Evolutionary conservation across 257 asterid genomes (phyloP).

Genomic region (Nicotiana knightiana): DNA sequence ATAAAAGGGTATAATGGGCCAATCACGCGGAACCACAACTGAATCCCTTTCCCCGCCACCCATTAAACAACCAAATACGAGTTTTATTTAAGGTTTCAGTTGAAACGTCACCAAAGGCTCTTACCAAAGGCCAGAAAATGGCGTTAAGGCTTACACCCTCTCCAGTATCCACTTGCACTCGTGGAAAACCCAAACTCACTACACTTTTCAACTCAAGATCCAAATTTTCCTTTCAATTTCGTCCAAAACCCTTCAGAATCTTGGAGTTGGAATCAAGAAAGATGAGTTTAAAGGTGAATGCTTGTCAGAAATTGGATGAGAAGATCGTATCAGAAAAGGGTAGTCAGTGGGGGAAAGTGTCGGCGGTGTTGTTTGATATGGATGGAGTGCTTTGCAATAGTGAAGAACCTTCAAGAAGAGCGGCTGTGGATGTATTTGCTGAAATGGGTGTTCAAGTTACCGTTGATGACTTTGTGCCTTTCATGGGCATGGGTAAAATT

Average conservation of each 20-base stretch:
- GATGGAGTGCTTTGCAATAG: slow-evolving; percentile 96
- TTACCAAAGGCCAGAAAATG: slow-evolving; percentile 23
- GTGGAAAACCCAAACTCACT: slow-evolving; percentile 32
- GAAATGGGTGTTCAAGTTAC: slow-evolving; percentile 92
- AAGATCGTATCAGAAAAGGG: slow-evolving; percentile 35
- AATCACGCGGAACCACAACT: neutral
- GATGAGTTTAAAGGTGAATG: slow-evolving; percentile 26
- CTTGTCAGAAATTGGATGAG: slow-evolving; percentile 66
- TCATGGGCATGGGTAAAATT: slow-evolving; percentile 81
- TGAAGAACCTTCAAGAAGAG: slow-evolving; percentile 82
- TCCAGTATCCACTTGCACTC: slow-evolving; percentile 26
- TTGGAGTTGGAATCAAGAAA: slow-evolving; percentile 21
- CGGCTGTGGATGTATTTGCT: slow-evolving; percentile 84
- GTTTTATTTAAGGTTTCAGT: neutral
- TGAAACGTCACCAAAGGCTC: neutral
- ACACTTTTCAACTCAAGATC: slow-evolving; percentile 35
- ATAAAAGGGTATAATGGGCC: slow-evolving; percentile 8
- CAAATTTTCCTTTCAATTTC: slow-evolving; percentile 21
- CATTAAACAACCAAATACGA: neutral
- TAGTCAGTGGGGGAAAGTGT: slow-evolving; percentile 74
- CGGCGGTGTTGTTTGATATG: slow-evolving; percentile 95
- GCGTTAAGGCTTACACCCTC: slow-evolving; percentile 43
- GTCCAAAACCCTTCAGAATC: slow-evolving; percentile 4
- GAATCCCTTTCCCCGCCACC: slow-evolving; percentile 14
- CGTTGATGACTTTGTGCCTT: slow-evolving; percentile 84